These are phyloP conservation scores for Xylariaceae sp. DNA, from an alignment of 2,329 filamentous ascomycete species.

Conservation along the genomic window DNA sequence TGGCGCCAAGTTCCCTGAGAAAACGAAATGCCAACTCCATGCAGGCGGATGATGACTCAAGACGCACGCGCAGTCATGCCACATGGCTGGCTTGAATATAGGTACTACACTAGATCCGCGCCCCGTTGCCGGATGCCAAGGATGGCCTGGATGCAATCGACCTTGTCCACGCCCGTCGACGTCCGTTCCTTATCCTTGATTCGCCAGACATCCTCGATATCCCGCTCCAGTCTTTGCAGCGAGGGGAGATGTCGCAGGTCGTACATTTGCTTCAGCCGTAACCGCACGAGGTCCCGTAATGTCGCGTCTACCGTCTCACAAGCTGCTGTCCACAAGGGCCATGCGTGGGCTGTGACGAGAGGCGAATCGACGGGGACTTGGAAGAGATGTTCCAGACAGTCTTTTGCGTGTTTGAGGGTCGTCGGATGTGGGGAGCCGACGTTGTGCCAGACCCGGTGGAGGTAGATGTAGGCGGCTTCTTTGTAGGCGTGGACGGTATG, in stretches of 20 bases:
- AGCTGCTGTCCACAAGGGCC: slow-evolving; percentile 32
- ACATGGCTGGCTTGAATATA: neutral
- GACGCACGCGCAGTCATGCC: neutral
- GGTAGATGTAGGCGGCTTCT: slow-evolving; percentile 32
- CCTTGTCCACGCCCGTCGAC: slow-evolving; percentile 28
- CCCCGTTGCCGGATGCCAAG: slow-evolving; percentile 24
- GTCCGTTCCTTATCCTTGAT: slow-evolving; percentile 29
- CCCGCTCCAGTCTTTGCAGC: slow-evolving; percentile 25
- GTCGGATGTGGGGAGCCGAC: slow-evolving; percentile 21
- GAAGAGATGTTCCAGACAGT: slow-evolving; percentile 27
- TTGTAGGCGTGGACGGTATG: slow-evolving; percentile 31
- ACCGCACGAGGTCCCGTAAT: slow-evolving; percentile 24
- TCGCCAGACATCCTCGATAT: slow-evolving; percentile 31
- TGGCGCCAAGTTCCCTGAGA: neutral
- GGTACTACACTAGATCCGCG: slow-evolving; percentile 14
- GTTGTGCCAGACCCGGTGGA: slow-evolving; percentile 30
- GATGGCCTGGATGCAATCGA: slow-evolving; percentile 31
- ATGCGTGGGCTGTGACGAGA: slow-evolving; percentile 30
- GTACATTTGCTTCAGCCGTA: slow-evolving; percentile 29
- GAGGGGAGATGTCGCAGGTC: slow-evolving; percentile 29
- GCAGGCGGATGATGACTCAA: neutral
- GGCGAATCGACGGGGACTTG: slow-evolving; percentile 27
- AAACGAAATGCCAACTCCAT: neutral
- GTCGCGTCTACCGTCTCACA: slow-evolving; percentile 29
- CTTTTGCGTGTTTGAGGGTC: slow-evolving; percentile 22